A percentile compares a stretch with the other conserved stretches of the same genome.
Conservation (phyloP, 768 basidiomycete genomes). For the Leccinum broughii region DNA sequence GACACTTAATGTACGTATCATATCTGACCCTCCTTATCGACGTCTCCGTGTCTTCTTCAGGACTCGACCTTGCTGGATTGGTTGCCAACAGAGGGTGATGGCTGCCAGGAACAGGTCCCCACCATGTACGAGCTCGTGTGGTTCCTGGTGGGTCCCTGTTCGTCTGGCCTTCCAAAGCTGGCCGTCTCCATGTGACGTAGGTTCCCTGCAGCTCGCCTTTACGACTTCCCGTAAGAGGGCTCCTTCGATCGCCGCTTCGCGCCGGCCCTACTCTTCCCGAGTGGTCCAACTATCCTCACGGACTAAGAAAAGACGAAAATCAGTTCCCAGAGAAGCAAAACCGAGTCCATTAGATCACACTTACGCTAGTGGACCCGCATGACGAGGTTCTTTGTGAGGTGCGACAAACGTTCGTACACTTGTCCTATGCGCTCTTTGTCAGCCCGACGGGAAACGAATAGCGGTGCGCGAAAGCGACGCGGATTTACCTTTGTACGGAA, state of each 20-base stretch:
- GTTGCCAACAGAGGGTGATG: neutral
- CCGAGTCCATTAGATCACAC: neutral
- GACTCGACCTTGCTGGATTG: neutral
- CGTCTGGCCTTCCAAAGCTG: neutral
- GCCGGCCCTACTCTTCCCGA: neutral
- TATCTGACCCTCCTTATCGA: conserved; percentile 5
- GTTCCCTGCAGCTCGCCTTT: neutral
- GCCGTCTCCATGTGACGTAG: neutral
- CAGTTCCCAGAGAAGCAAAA: neutral
- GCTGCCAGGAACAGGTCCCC: neutral
- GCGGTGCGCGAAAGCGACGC: neutral
- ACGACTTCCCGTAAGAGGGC: neutral
- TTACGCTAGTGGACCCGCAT: neutral
- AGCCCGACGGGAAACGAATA: neutral
- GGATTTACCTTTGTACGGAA: neutral
- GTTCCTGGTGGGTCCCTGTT: neutral
- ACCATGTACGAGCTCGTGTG: neutral
- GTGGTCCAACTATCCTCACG: neutral
- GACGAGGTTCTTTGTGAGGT: neutral
- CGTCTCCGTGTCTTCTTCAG: neutral
- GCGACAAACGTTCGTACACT: neutral
- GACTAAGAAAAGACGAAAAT: neutral
- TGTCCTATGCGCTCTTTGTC: neutral
- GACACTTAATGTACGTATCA: neutral
- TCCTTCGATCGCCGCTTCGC: neutral